phyloP scores from a whole-genome alignment of 352 stramenopile species.

The Pythium folliculosum region DNA sequence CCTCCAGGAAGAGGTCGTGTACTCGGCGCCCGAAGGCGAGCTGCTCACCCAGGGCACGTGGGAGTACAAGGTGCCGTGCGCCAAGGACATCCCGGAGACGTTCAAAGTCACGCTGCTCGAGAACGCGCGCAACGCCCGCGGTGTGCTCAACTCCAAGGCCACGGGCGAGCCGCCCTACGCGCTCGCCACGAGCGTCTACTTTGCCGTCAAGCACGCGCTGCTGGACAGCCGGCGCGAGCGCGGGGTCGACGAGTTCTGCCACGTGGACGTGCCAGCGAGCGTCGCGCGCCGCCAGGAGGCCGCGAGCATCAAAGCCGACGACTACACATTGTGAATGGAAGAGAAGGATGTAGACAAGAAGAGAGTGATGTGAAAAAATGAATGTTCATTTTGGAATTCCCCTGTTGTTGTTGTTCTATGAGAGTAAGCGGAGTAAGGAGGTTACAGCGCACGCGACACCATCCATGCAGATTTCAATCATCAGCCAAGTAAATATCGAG shows the following conservation, averaged over 20 bases:
- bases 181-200: constrained; percentile 41
- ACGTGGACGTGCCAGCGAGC: constrained; percentile 47
- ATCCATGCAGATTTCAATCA: constrained; percentile 36
- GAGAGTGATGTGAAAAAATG: not conserved
- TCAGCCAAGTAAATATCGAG: constrained; percentile 34
- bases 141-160: constrained; percentile 49
- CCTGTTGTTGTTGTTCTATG: constrained; percentile 16
- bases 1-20: constrained; percentile 46
- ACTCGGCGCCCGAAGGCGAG: constrained; percentile 23
- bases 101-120: constrained; percentile 51
- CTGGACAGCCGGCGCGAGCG: constrained; percentile 37
- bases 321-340: constrained; percentile 33
- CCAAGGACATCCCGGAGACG: constrained; percentile 42
- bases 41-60: constrained; percentile 48
- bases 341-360: not conserved
- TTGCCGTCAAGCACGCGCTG: constrained; percentile 45
- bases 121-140: constrained; percentile 31
- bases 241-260: constrained; percentile 35
- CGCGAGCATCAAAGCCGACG: constrained; percentile 25
- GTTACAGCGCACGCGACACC: constrained; percentile 34
- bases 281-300: constrained; percentile 41
- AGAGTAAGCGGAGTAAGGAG: constrained; percentile 15
- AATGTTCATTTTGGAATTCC: constrained; percentile 18
- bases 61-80: constrained; percentile 54
- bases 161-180: constrained; percentile 50